Evolutionary conservation across 2,329 filamentous ascomycete genomes (phyloP), one percentile per base, ranked within the genome.

Genomic region (Cadophora gregata): DNA sequence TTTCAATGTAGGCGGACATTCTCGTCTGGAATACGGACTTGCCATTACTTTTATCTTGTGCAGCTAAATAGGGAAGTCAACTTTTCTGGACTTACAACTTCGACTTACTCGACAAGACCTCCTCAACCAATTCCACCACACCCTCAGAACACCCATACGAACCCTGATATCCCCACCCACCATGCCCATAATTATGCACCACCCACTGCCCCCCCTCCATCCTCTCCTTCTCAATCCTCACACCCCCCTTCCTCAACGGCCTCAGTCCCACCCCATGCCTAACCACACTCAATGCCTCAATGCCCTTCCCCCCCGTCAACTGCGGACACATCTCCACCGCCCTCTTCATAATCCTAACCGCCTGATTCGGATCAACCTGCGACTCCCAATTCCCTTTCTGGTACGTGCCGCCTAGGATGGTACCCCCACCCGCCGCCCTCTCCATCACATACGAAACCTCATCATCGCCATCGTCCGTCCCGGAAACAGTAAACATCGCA

Each of bases 61-160:
- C 10, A 16, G 16, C 5, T 33, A 33, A 33, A 33, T 10, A 33
- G 31, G 31, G 10, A n/a, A n/a, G n/a, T 33, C 5, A 33, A 4
- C 14, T 33, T 33, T 19, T 6, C 16, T n/a, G 1, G n/a, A 14
- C 45, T 64, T 64, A 74, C 55, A 75, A 48, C 53, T 70, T 74
- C 27, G 72, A 63, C 64, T 67, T 70, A 0, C 59, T 59, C 4
- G 16, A 55, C 42, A 75, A 59, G 50, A 70, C 69, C 77, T 90
- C 86, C 51, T 86, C 84, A 6, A 93, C 89, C 77, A 94, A 79
- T 77, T 87, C 84, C 1, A 90, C 84, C 0, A 88, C 89, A 38
- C 84, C 81, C 74, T 89, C 83, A 0, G 91, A 87, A 77, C 90
- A 93, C 0, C 91, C 92, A 78, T 90, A 95, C 5, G 82, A 85